phyloP scores from a whole-genome alignment of 73 alveolate species.

The Stentor roeselii region DNA sequence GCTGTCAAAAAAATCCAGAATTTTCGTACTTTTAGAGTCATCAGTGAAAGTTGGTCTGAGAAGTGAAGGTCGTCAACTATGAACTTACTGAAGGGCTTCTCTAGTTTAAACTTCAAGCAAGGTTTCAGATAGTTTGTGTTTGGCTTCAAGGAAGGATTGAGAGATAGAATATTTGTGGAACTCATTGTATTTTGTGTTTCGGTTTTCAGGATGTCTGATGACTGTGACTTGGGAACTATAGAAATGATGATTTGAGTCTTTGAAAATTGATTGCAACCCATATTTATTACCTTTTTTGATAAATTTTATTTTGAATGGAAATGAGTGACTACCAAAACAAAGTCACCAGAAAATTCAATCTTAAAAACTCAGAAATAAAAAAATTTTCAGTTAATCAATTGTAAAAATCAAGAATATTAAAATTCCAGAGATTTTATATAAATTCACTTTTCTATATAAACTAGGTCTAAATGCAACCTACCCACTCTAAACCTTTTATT shows the following conservation, averaged over 20 bases:
- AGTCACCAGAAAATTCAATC: too few species aligned
- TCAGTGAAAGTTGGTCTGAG: not conserved
- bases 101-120: not conserved
- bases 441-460: too few species aligned
- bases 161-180: not conserved
- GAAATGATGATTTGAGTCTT: not conserved
- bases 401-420: too few species aligned
- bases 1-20: not conserved
- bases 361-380: too few species aligned
- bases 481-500: too few species aligned
- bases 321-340: too few species aligned
- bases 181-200: not conserved
- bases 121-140: too few species aligned
- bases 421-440: too few species aligned
- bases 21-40: not conserved
- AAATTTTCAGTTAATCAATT: too few species aligned
- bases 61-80: not conserved
- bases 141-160: not conserved
- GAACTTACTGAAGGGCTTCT: not conserved
- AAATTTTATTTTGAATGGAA: too few species aligned
- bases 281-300: too few species aligned
- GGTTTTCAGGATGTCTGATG: not conserved
- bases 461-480: too few species aligned
- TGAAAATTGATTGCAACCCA: not conserved
- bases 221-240: not conserved